Conservation (phyloP, 495 filamentous ascomycete genomes). For the Penicillium desertorum region DNA sequence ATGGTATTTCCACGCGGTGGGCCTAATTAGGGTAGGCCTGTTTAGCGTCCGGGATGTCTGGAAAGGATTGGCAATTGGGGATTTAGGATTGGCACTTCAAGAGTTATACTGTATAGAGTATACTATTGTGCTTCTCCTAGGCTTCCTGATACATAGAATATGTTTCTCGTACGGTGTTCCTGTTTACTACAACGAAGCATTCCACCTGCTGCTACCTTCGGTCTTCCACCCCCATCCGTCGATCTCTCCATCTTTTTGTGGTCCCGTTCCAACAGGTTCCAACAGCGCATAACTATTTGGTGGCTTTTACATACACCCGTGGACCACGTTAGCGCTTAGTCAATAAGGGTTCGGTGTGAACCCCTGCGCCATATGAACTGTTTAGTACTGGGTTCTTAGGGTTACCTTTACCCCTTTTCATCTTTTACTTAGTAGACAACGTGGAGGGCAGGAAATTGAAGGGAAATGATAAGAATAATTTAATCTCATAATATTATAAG, state of each 20-base stretch:
- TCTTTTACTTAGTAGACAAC: too few species aligned
- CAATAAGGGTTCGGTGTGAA: background rate
- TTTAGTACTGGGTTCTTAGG: background rate
- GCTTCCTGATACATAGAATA: too few species aligned
- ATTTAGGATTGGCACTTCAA: background rate
- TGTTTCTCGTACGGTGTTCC: too few species aligned
- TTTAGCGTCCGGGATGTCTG: background rate
- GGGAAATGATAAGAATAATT: background rate
- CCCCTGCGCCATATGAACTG: background rate
- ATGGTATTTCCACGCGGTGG: constrained; percentile 1
- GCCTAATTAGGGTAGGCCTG: background rate
- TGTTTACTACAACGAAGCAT: background rate
- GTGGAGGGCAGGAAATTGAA: background rate
- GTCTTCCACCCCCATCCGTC: too few species aligned
- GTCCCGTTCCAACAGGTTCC: background rate
- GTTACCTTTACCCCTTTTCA: background rate
- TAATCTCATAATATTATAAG: background rate
- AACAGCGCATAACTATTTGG: background rate
- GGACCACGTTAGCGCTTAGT: background rate
- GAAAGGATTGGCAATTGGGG: background rate
- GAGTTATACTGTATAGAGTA: background rate
- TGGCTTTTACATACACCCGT: background rate
- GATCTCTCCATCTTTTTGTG: background rate
- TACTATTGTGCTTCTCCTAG: too few species aligned
- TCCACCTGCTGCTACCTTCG: background rate